A percentile compares a stretch with the other conserved stretches of the same genome.
Conservation (phyloP, 306 rosid species). For the Sicyos baderoa region DNA sequence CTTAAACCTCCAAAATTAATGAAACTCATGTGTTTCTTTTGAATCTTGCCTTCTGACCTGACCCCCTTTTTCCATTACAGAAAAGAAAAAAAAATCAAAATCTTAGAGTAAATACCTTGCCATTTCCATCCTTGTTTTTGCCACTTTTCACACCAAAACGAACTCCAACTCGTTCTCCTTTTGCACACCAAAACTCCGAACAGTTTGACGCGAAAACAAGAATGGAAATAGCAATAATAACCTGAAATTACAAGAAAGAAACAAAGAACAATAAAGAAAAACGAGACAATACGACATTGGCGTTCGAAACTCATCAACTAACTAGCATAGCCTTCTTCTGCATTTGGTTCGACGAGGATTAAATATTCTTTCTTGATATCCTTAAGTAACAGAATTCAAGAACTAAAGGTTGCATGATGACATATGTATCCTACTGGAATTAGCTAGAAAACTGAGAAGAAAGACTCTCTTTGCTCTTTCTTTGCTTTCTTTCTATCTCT, state of each 20-base stretch:
- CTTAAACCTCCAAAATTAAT: conserved; percentile 34
- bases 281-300: conserved; percentile 1
- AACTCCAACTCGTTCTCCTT: too few relatives aligned
- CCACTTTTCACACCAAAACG: not conserved
- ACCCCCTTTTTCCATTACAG: not conserved
- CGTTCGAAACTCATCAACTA: not conserved
- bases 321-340: conserved; percentile 7
- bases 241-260: conserved; percentile 15
- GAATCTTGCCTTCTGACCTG: conserved; percentile 29
- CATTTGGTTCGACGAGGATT: conserved; percentile 5
- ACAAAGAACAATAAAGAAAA: not conserved
- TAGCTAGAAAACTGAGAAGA: not conserved
- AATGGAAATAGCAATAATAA: conserved; percentile 46
- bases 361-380: conserved; percentile 9
- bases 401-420: conserved; percentile 16
- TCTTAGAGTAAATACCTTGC: conserved; percentile 18
- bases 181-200: not conserved
- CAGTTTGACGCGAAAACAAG: conserved; percentile 48
- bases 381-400: conserved; percentile 9
- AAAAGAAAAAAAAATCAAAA: not conserved
- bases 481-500: conserved; percentile 6
- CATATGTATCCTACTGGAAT: too few relatives aligned
- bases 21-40: conserved; percentile 67
- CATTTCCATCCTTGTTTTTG: conserved; percentile 71
- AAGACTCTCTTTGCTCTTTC: not conserved